Evolutionary conservation across 805 yeast species (phyloP), one percentile per base, ranked within the genome.

Genomic region (Saturnispora dispora): DNA sequence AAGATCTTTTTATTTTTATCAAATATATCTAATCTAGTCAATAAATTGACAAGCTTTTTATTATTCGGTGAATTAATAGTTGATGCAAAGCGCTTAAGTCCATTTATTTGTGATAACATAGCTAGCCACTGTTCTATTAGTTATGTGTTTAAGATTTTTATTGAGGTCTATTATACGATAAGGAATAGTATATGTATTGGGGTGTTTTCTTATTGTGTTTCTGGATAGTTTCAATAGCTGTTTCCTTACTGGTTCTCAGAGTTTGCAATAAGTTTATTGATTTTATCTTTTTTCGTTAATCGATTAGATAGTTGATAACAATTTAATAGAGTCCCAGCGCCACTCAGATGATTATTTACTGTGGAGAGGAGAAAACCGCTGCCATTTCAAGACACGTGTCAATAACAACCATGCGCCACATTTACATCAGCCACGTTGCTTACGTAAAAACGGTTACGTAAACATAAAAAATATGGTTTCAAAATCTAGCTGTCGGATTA

Each of bases 21-120:
- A 48, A 66, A 66, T 35, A 58, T 62, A 37, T 59, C 66, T 30
- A 66, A 49, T 49, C 67, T 60, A 2, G 63, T 53, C 11, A 66
- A 53, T 36, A 65, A 43, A 35, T 54, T 57, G n/a, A 60, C 57
- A 48, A 64, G 48, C 48, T 65, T 63, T 6, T 61, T 58, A 49
- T 65, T 67, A 44, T 65, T 62, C 13, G 61, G 57, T 3, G 66
- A 52, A 3, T 61, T 35, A 10, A 65, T 58, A 2, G 60, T 48
- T 1, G 68, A 59, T 5, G 69, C 69, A 20, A 48, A 48, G 46
- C 67, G 43, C 11, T 36, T 46, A 7, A 45, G 15, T 32, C 20
- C 30, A 15, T 32, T 45, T n/a, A 30, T 45, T 22, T 25, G 30
- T 13, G n/a, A 40, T 27, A 40, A 22, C 44, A 40, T 40, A 9